These are phyloP conservation scores for Dichomitus squalens DNA, from an alignment of 1,284 basidiomycete genomes.

Conservation along the genomic window DNA sequence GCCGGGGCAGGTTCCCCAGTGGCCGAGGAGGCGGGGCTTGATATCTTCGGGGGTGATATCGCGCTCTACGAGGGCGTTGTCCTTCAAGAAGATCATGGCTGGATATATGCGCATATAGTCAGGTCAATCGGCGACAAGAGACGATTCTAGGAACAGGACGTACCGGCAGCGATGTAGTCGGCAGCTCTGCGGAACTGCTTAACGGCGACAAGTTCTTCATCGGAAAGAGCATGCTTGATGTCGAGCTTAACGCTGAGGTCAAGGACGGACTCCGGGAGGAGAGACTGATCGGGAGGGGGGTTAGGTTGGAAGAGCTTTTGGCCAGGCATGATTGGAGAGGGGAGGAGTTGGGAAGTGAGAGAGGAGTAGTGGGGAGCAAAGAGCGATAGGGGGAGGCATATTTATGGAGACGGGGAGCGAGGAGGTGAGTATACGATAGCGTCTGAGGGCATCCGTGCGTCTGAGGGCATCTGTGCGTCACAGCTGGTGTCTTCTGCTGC, in stretches of 20 bases:
- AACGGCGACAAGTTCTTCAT: conserved; percentile 52
- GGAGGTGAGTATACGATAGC: not conserved
- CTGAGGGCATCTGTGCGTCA: no score
- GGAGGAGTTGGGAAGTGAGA: not conserved
- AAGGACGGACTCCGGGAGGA: conserved; percentile 53
- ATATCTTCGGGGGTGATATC: conserved; percentile 66
- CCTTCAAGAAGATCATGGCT: conserved; percentile 83
- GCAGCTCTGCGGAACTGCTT: conserved; percentile 60
- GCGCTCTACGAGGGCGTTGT: conserved; percentile 70
- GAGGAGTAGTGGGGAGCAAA: conserved; percentile 5
- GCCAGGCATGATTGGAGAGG: conserved; percentile 50
- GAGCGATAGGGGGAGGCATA: conserved; percentile 5
- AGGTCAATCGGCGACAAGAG: not conserved
- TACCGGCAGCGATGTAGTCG: conserved; percentile 68
- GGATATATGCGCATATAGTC: not conserved
- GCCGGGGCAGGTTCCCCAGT: conserved; percentile 81
- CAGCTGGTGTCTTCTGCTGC: not conserved
- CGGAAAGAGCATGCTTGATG: conserved; percentile 44
- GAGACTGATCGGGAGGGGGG: conserved; percentile 64
- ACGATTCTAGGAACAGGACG: conserved; percentile 20
- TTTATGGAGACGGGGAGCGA: conserved; percentile 12
- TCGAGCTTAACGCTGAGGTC: conserved; percentile 47
- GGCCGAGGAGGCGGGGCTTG: conserved; percentile 78
- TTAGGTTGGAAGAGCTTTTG: conserved; percentile 58
- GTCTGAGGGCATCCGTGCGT: not conserved